phyloP scores from a whole-genome alignment of 2,329 filamentous ascomycete genomes.

The Botryotinia convoluta region DNA sequence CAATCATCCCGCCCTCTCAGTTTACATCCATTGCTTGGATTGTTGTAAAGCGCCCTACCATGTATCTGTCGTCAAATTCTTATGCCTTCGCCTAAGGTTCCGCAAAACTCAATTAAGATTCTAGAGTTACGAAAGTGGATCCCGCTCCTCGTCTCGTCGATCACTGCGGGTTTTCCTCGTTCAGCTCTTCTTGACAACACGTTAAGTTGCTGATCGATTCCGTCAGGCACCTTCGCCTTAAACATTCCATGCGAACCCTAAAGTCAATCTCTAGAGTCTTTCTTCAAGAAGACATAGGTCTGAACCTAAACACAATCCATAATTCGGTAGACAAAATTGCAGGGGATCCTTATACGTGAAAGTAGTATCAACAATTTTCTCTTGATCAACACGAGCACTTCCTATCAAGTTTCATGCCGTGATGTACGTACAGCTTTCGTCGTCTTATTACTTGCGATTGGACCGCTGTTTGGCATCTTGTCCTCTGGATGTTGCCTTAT shows the following conservation, averaged over 20 bases:
- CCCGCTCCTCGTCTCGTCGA: not conserved
- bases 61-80: not conserved
- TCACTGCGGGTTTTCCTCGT: not conserved
- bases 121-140: not conserved
- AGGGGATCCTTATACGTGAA: not conserved
- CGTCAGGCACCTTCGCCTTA: not conserved
- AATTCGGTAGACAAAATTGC: not conserved
- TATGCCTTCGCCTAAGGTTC: not conserved
- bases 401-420: not conserved
- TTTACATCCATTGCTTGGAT: not conserved
- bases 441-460: not conserved
- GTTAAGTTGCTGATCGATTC: not conserved
- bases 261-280: not conserved
- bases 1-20: fast-evolving
- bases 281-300: not conserved
- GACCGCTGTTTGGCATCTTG: not conserved
- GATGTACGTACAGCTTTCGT: not conserved
- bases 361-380: not conserved
- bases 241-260: not conserved
- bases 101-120: not conserved
- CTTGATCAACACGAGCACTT: not conserved
- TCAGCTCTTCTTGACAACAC: not conserved
- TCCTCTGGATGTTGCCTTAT: not conserved
- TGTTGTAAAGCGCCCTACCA: not conserved
- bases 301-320: not conserved